A percentile compares a stretch with the other conserved stretches of the same genome.
These are phyloP conservation scores for Polyrhizophydium stewartii DNA, from an alignment of 371 early-diverging fungal genomes.

Conservation along the genomic window DNA sequence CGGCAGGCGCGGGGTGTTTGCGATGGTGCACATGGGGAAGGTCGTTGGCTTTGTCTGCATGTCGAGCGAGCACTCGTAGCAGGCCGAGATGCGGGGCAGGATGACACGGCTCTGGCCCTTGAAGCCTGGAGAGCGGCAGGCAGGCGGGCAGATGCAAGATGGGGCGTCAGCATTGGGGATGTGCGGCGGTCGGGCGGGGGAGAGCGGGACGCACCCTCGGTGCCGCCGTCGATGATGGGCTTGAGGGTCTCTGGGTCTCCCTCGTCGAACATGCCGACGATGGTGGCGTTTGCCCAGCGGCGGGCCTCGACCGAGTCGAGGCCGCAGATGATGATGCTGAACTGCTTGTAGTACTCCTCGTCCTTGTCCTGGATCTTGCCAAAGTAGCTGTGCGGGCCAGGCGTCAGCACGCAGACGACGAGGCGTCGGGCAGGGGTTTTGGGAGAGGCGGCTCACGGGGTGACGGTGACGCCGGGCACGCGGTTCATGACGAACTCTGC, in stretches of 20 bases:
- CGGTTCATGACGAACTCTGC: conserved; percentile 85
- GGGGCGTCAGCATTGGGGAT: too few species aligned
- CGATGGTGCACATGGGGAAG: conserved; percentile 98
- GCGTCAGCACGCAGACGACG: neutral
- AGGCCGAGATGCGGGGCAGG: conserved; percentile 82
- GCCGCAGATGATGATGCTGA: conserved; percentile 87
- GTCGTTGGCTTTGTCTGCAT: conserved; percentile 90
- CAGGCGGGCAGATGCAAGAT: too few species aligned
- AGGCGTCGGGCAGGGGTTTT: neutral
- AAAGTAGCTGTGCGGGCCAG: conserved; percentile 41
- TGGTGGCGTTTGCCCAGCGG: conserved; percentile 92
- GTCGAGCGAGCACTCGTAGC: conserved; percentile 94
- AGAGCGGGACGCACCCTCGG: conserved; percentile 72
- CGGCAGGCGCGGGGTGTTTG: conserved; percentile 86
- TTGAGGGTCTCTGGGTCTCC: conserved; percentile 66
- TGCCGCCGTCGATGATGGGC: conserved; percentile 94
- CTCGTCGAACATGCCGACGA: conserved; percentile 70
- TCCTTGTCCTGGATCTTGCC: conserved; percentile 93
- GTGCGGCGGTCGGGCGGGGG: neutral
- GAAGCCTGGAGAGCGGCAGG: conserved; percentile 50
- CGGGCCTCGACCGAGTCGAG: conserved; percentile 94
- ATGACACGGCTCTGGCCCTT: conserved; percentile 94
- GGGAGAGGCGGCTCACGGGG: conserved; percentile 62
- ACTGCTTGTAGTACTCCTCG: conserved; percentile 83
- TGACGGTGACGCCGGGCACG: conserved; percentile 72